These are phyloP conservation scores for Emmonsiellopsis sp. DNA, from an alignment of 2,329 filamentous ascomycete species.

Conservation along the genomic window DNA sequence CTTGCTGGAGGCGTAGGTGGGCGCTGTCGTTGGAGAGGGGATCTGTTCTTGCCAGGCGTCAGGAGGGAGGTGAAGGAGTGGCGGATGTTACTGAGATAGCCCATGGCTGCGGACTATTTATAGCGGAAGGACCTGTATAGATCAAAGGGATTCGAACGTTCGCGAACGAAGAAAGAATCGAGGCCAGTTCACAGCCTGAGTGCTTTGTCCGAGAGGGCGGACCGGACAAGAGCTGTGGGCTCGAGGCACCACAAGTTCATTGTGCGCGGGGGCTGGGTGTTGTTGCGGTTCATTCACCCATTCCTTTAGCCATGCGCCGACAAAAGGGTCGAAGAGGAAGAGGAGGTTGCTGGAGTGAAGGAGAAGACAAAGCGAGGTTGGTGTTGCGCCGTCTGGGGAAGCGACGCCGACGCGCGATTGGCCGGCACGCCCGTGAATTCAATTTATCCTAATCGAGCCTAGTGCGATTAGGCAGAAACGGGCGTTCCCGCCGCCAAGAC, in stretches of 20 bases:
- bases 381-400: no score
- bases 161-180: background rate
- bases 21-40: background rate
- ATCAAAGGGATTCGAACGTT: background rate
- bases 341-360: background rate
- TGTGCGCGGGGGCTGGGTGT: background rate
- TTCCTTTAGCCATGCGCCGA: no score
- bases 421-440: background rate
- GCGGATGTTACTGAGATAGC: background rate
- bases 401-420: background rate
- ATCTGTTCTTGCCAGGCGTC: background rate
- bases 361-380: background rate
- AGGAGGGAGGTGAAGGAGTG: constrained; percentile 1
- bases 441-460: background rate
- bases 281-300: no score
- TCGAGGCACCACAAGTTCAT: background rate
- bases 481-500: background rate
- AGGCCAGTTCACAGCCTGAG: background rate
- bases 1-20: background rate
- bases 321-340: background rate
- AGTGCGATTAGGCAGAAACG: background rate
- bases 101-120: constrained; percentile 1
- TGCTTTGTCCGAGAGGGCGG: background rate
- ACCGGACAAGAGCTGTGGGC: background rate
- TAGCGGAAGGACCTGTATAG: background rate